Evolutionary conservation across 495 filamentous ascomycete genomes (phyloP).

Genomic region (Podospora sp.): DNA sequence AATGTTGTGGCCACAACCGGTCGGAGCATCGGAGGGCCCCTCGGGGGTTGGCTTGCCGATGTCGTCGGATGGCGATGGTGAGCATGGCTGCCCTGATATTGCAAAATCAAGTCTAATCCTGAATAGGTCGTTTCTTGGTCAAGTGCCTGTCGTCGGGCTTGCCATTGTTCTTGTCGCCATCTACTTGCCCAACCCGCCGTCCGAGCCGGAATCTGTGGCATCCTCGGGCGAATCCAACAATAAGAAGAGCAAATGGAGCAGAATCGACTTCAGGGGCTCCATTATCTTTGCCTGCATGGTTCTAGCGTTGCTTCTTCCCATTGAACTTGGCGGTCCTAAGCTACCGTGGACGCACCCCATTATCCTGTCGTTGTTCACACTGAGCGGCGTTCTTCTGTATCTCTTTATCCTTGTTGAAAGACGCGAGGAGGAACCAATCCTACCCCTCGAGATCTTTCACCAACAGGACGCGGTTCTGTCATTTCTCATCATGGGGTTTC

Average conservation of each 20-base stretch:
- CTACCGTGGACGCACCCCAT: slow-evolving; percentile 59
- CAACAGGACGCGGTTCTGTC: slow-evolving; percentile 56
- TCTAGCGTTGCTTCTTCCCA: slow-evolving; percentile 52
- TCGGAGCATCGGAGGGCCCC: slow-evolving; percentile 64
- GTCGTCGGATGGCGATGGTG: slow-evolving; percentile 70
- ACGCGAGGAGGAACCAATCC: slow-evolving; percentile 61
- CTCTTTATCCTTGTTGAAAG: slow-evolving; percentile 56
- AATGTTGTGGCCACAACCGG: slow-evolving; percentile 67
- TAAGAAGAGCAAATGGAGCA: slow-evolving; percentile 38
- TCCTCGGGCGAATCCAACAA: slow-evolving; percentile 4
- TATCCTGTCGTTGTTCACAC: slow-evolving; percentile 39
- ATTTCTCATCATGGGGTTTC: slow-evolving; percentile 57
- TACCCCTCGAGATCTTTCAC: slow-evolving; percentile 60
- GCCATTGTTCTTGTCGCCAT: slow-evolving; percentile 57
- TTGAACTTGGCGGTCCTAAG: slow-evolving; percentile 62
- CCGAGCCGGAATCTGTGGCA: slow-evolving; percentile 1
- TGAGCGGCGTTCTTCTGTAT: slow-evolving; percentile 41
- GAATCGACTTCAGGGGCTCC: slow-evolving; percentile 64
- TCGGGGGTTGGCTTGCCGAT: slow-evolving; percentile 67
- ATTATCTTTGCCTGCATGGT: slow-evolving; percentile 52
- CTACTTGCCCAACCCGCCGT: slow-evolving; percentile 39
- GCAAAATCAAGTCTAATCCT: neutral
- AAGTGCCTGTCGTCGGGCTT: slow-evolving; percentile 56
- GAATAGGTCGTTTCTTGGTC: slow-evolving; percentile 61
- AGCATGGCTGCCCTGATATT: slow-evolving; percentile 24